Evolutionary conservation across 2,329 filamentous ascomycete species (phyloP).

Genomic region (Thelonectria blattea): DNA sequence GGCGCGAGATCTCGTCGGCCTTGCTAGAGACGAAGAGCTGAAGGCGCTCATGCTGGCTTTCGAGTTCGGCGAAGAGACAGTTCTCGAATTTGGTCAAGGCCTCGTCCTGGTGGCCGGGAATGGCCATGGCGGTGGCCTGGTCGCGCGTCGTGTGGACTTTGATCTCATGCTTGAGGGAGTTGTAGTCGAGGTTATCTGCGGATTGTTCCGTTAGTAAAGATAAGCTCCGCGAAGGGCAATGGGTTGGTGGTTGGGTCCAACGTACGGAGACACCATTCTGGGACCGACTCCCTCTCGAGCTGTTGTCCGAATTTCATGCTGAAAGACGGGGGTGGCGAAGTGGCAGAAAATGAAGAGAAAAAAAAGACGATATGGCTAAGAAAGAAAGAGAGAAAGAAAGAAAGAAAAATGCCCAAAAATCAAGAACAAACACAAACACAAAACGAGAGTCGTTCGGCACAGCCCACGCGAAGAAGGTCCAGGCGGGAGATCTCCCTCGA

Average conservation of each 20-base stretch:
- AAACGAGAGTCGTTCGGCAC: background rate
- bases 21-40: slow-evolving; percentile 82
- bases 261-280: slow-evolving; percentile 80
- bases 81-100: slow-evolving; percentile 70
- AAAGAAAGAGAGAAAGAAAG: background rate
- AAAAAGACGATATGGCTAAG: background rate
- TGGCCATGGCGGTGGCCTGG: slow-evolving; percentile 72
- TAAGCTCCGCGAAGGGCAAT: background rate
- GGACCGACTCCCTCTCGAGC: slow-evolving; percentile 76
- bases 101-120: slow-evolving; percentile 72
- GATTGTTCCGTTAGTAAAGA: slow-evolving; percentile 11
- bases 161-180: slow-evolving; percentile 84
- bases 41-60: slow-evolving; percentile 76
- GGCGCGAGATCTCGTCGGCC: slow-evolving; percentile 74
- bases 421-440: background rate
- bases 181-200: slow-evolving; percentile 86
- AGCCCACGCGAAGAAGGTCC: background rate
- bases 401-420: background rate
- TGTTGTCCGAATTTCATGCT: slow-evolving; percentile 56
- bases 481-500: slow-evolving; percentile 12
- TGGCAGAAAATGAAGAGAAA: slow-evolving; percentile 11
- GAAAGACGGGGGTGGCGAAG: background rate
- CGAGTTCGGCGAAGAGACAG: slow-evolving; percentile 73
- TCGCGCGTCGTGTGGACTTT: slow-evolving; percentile 78
- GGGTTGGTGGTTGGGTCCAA: slow-evolving; percentile 23